Conservation (phyloP, 805 yeast species). For the Soucietia sequanensis region DNA sequence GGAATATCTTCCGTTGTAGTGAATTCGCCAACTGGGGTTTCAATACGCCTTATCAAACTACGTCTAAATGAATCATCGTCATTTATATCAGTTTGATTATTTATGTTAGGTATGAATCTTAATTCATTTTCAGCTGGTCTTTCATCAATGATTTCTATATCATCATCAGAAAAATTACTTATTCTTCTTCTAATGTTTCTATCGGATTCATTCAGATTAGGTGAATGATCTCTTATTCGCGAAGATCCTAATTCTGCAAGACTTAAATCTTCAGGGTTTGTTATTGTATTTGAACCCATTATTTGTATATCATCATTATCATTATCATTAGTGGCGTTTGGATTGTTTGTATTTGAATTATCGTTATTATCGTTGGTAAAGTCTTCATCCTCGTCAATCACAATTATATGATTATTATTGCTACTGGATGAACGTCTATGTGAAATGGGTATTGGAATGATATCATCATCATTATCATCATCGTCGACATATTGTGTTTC, state of each 20-base stretch:
- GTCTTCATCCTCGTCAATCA: constrained; percentile 13
- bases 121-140: constrained; percentile 10
- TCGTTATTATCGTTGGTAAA: constrained; percentile 14
- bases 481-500: constrained; percentile 16
- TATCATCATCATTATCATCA: constrained; percentile 23
- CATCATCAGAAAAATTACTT: constrained; percentile 10
- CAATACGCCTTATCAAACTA: neutral
- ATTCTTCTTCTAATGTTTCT: constrained; percentile 7
- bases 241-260: no score
- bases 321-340: neutral
- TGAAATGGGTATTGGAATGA: no score
- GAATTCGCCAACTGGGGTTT: constrained; percentile 3
- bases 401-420: neutral
- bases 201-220: no score
- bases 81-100: neutral
- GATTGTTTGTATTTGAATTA: neutral
- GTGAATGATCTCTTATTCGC: no score
- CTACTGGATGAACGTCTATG: no score
- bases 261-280: no score
- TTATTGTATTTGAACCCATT: constrained; percentile 7
- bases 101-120: neutral
- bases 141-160: constrained; percentile 21
- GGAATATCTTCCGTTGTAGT: neutral
- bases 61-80: constrained; percentile 1
- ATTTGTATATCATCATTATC: constrained; percentile 19